Percentiles rank a stretch among this genome's conserved stretches.
These are phyloP conservation scores for Hymenoscyphus infarciens DNA, from an alignment of 2,329 filamentous ascomycete genomes.

Conservation along the genomic window DNA sequence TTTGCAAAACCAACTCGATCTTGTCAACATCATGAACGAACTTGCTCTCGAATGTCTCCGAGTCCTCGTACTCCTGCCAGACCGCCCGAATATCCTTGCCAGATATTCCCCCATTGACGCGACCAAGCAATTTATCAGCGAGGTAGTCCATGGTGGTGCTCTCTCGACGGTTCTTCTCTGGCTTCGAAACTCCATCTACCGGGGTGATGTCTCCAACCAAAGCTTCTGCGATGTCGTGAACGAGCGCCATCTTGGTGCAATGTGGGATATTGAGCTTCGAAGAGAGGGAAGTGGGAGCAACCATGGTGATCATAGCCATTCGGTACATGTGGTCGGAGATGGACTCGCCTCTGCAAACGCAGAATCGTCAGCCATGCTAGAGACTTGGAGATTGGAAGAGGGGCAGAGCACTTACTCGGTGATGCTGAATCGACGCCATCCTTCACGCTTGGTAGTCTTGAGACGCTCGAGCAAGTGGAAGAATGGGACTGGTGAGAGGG, in stretches of 20 bases:
- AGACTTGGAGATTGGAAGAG: not conserved
- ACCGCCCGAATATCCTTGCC: slow-evolving; percentile 71
- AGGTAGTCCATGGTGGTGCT: slow-evolving; percentile 90
- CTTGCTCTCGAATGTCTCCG: slow-evolving; percentile 73
- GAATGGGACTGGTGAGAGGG: slow-evolving; percentile 77
- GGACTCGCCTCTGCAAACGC: slow-evolving; percentile 65
- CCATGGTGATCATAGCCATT: slow-evolving; percentile 95
- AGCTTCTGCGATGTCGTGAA: slow-evolving; percentile 97
- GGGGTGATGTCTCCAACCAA: slow-evolving; percentile 97
- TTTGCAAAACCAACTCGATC: slow-evolving; percentile 90
- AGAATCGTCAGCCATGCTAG: slow-evolving; percentile 19
- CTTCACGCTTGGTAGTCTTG: slow-evolving; percentile 95
- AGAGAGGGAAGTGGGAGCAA: slow-evolving; percentile 73
- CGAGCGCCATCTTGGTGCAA: slow-evolving; percentile 91
- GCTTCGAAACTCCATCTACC: slow-evolving; percentile 77
- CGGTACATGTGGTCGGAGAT: slow-evolving; percentile 99
- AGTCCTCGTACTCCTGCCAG: slow-evolving; percentile 96
- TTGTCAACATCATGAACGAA: slow-evolving; percentile 98
- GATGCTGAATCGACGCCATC: slow-evolving; percentile 88
- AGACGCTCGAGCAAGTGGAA: slow-evolving; percentile 92
- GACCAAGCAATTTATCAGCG: slow-evolving; percentile 63
- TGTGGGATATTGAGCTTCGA: slow-evolving; percentile 70
- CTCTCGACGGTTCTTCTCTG: slow-evolving; percentile 86
- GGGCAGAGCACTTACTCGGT: slow-evolving; percentile 21
- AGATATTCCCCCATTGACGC: slow-evolving; percentile 66